phyloP scores from a whole-genome alignment of 2,329 filamentous ascomycete species.

The Fusarium sp. region DNA sequence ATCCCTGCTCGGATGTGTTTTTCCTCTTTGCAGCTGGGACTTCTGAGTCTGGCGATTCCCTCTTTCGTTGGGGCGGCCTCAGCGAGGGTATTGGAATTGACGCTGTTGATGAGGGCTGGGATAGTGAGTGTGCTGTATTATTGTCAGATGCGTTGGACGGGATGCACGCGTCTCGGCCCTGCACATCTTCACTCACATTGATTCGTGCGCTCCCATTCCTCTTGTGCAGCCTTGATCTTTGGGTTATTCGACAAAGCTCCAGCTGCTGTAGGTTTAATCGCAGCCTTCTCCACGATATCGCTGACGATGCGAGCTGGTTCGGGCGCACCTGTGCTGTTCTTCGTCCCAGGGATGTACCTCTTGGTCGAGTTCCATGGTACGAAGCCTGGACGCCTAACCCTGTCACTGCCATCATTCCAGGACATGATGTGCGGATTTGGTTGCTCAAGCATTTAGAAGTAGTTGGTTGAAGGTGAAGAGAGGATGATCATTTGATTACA shows the following conservation, averaged over 20 bases:
- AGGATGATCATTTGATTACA: not conserved
- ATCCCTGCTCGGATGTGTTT: not conserved
- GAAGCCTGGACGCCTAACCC: conserved; percentile 31
- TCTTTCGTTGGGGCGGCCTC: conserved; percentile 21
- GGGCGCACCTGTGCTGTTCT: not conserved
- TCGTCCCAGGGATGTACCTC: conserved; percentile 8
- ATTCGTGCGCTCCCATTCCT: conserved; percentile 42
- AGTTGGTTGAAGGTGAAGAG: not conserved
- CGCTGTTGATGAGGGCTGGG: conserved; percentile 9
- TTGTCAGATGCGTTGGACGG: conserved; percentile 3
- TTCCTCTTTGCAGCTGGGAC: conserved; percentile 16
- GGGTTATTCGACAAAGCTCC: conserved; percentile 24
- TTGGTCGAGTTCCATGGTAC: conserved; percentile 30
- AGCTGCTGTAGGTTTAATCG: conserved; percentile 4
- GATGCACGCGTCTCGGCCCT: not conserved
- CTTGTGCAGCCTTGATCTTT: conserved; percentile 45
- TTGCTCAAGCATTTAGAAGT: conserved; percentile 12
- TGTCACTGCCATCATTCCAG: conserved; percentile 12
- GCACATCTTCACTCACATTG: conserved; percentile 5
- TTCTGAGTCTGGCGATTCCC: conserved; percentile 13
- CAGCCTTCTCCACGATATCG: conserved; percentile 26
- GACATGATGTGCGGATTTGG: conserved; percentile 5
- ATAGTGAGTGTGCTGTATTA: conserved; percentile 10
- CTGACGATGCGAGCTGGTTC: conserved; percentile 39
- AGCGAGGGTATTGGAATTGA: not conserved